A percentile compares a stretch with the other conserved stretches of the same genome.
Conservation (phyloP, 2,329 filamentous ascomycete species). For the Xylaria sp. region DNA sequence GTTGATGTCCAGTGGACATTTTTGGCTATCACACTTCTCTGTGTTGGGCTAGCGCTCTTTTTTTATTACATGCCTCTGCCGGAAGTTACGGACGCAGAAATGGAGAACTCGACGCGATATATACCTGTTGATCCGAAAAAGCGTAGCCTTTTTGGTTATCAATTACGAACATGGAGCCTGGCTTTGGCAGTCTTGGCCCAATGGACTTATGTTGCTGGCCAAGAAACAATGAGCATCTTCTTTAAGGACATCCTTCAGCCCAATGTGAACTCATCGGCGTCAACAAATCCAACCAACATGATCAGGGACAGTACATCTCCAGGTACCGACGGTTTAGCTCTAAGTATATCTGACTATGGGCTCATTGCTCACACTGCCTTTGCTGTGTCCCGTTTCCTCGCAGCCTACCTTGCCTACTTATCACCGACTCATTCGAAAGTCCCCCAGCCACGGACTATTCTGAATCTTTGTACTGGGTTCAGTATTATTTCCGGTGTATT, state of each 20-base stretch:
- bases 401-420: slow-evolving; percentile 71
- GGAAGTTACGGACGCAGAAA: slow-evolving; percentile 67
- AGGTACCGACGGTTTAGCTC: slow-evolving; percentile 58
- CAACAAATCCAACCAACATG: background rate
- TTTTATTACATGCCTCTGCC: slow-evolving; percentile 76
- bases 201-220: slow-evolving; percentile 81
- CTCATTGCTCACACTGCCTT: slow-evolving; percentile 79
- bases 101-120: slow-evolving; percentile 60
- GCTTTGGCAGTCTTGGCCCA: slow-evolving; percentile 79
- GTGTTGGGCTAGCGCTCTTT: slow-evolving; percentile 74
- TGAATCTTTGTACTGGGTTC: slow-evolving; percentile 69
- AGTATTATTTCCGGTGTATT: slow-evolving; percentile 68
- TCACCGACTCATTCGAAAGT: slow-evolving; percentile 60
- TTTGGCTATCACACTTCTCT: slow-evolving; percentile 80
- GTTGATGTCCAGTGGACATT: slow-evolving; percentile 87
- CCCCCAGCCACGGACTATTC: slow-evolving; percentile 75
- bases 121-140: slow-evolving; percentile 64
- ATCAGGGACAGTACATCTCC: slow-evolving; percentile 55
- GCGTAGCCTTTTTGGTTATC: slow-evolving; percentile 60
- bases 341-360: slow-evolving; percentile 72
- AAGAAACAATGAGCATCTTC: slow-evolving; percentile 72
- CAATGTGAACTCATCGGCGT: background rate
- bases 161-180: slow-evolving; percentile 67
- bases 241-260: slow-evolving; percentile 64
- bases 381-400: slow-evolving; percentile 77